These are phyloP conservation scores for Trichoderma brevicompactum DNA, from an alignment of 2,329 filamentous ascomycete genomes.

Conservation along the genomic window DNA sequence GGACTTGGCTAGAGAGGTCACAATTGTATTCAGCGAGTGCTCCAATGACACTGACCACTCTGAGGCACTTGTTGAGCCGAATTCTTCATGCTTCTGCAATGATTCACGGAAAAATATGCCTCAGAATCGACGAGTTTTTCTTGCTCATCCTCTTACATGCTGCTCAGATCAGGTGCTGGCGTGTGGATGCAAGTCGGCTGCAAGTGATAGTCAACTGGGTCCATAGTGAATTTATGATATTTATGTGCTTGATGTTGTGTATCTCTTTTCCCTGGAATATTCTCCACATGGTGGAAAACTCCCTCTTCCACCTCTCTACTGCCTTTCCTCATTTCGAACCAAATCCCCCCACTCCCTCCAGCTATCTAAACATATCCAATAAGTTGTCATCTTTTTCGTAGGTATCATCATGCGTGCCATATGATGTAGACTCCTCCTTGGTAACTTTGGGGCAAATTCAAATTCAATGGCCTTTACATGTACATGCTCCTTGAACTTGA, in stretches of 20 bases:
- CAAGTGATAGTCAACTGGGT: background rate
- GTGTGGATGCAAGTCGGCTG: background rate
- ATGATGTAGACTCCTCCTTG: background rate
- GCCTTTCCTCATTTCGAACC: background rate
- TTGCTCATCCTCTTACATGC: background rate
- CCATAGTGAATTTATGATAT: background rate
- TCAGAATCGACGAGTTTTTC: background rate
- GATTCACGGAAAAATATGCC: background rate
- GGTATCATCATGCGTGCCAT: background rate
- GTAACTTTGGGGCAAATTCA: background rate
- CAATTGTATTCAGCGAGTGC: background rate
- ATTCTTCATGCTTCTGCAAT: slow-evolving; percentile 22
- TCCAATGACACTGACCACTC: slow-evolving; percentile 20
- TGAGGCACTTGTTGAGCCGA: slow-evolving; percentile 16
- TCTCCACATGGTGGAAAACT: background rate
- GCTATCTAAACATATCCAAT: background rate
- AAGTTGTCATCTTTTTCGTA: no score
- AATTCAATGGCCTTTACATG: background rate
- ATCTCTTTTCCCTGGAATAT: background rate
- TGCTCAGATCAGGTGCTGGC: background rate
- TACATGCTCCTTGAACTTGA: background rate
- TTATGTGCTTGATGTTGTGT: background rate
- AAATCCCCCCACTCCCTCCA: background rate
- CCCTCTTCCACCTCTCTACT: background rate
- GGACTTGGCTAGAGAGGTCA: background rate